These are phyloP conservation scores for Citrus inodora DNA, from an alignment of 345 rosid species.

Conservation along the genomic window DNA sequence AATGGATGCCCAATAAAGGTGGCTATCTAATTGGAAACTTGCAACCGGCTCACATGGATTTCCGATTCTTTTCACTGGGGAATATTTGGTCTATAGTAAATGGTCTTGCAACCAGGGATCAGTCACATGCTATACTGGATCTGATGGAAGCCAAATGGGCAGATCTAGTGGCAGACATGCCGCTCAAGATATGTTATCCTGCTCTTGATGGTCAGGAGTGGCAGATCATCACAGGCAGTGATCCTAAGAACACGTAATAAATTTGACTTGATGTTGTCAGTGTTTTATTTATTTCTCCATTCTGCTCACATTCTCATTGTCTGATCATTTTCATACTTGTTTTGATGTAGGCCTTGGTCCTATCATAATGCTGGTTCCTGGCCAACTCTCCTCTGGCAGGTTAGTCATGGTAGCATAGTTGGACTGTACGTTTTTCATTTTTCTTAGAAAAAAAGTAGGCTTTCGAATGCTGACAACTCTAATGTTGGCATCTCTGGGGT, in stretches of 20 bases:
- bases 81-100: constrained; percentile 73
- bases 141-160: constrained; percentile 79
- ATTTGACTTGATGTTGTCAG: background rate
- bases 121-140: constrained; percentile 65
- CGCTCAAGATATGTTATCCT: constrained; percentile 87
- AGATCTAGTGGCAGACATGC: constrained; percentile 81
- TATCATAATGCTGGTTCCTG: constrained; percentile 96
- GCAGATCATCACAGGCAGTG: constrained; percentile 89
- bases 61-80: constrained; percentile 84
- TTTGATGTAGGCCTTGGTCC: constrained; percentile 80
- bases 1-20: constrained; percentile 83
- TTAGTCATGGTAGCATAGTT: constrained; percentile 24
- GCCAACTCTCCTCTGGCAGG: constrained; percentile 98
- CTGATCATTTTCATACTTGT: background rate
- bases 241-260: constrained; percentile 85
- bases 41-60: constrained; percentile 97
- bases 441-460: background rate
- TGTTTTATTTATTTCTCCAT: background rate
- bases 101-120: constrained; percentile 51
- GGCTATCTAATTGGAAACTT: constrained; percentile 81
- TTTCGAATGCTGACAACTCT: background rate
- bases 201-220: constrained; percentile 85
- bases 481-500: background rate
- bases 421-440: background rate
- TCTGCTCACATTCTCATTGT: background rate